Base-by-base conservation (phyloP, 805 yeast genomes). In the Groenewaldozyma salmanticensis region DNA sequence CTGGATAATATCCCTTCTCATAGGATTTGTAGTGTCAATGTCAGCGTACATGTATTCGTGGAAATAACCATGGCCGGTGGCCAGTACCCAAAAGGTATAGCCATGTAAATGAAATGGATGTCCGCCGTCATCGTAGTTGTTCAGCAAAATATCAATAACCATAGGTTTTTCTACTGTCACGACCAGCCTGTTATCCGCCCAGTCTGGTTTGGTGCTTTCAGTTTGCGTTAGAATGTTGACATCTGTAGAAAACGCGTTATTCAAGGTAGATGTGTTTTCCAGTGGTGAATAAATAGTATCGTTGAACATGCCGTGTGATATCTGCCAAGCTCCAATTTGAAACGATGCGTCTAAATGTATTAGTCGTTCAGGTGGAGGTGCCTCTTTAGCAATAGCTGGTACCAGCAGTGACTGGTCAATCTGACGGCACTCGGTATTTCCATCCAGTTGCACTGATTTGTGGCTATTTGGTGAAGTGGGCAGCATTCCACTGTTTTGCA, bases 51-150 rank as follows among this genome's bases (percentile, higher is more conserved):
- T 62, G 5, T 57, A 59, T 2, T 57, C 53, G 39, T 62, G 61
- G 47, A 65, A 66, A 38, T 68, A 59, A n/a, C 74, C 70, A 51
- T 75, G 69, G 52, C 71, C 84, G 4, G 70, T 52, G 38, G 74
- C 80, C 48, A 85, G 58, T 5, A 81, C 70, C 70, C 88, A 94
- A 77, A 86, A 85, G 39, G 63, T 74, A 60, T 80, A 83, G 42
- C 96, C 96, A 63, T 87, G 96, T 55, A 87, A 68, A 67, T 87
- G 96, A 81, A 87, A 85, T 17, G 96, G 96, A 66, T 88, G 96
- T 46, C 72, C 79, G 57, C 95, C 95, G 11, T 81, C 78, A 58
- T 87, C 96, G 53, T 68, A 70, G 56, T 87, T 88, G 57, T 85
- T 81, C 35, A 87, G 58, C 1, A 85, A 81, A 35, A 87, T 62